Evolutionary conservation across 2,329 filamentous ascomycete genomes (phyloP), one percentile per base, ranked within the genome.

Genomic region (Colletotrichum brevisporum): DNA sequence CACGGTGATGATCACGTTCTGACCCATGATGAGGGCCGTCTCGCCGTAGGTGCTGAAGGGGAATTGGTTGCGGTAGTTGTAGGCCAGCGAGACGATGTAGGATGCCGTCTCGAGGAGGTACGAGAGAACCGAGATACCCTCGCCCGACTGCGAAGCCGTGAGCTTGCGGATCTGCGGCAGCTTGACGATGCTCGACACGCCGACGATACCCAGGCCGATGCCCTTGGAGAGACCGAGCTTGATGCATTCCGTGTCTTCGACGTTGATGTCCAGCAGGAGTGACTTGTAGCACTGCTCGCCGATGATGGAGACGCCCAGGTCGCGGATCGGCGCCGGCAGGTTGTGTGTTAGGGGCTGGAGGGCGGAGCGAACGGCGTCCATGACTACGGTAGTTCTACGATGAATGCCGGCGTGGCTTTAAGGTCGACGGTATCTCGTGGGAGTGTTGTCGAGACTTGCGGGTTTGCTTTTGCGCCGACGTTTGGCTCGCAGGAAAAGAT

Each of bases 21-120:
- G 96, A 68, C 91, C 90, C 57, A 96, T 88, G 75, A 99, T 98
- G 76, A 98, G 86, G 45, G 93, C 94, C 31, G 94, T 95, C 88
- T 99, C 96, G 80, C 96, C 96, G 80, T 93, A 99, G 12, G 96
- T 99, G 86, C 92, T 97, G 83, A 99, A 98, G 3, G 96, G 95
- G 75, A 97, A 98, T 26, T 90, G 91, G 76, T 94, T 94, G 78
- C 96, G 94, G 73, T 93, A 86, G 80, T 97, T 97, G 86, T 99
- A 99, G 60, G 94, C 93, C 73, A 99, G 89, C 5, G 91, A 92
- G 81, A 98, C 97, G 75, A 98, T 87, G 83, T 97, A 95, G 67
- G 92, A 90, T 64, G 89, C 87, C 9, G 94, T 98, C 85, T 99
- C 96, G 78, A 99, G 93, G 41, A 96, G 86, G 84, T 98, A 98